Conservation (phyloP, 345 rosid species). For the Eucalyptus shirleyi region DNA sequence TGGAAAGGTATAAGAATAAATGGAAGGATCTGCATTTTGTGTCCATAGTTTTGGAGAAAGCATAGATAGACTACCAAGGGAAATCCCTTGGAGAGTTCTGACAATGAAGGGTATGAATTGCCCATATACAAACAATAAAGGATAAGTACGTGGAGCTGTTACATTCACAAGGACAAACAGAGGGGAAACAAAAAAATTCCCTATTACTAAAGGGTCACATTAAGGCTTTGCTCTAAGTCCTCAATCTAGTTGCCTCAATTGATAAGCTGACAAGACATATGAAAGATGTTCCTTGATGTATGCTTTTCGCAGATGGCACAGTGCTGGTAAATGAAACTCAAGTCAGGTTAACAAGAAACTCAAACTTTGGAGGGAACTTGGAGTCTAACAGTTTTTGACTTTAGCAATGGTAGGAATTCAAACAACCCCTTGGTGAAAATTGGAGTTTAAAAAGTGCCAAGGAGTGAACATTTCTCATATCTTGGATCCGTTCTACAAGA, state of each 20-base stretch:
- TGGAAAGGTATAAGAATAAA: background rate
- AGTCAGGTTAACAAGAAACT: background rate
- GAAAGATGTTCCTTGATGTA: background rate
- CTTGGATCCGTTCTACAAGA: background rate
- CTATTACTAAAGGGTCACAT: background rate
- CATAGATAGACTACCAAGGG: background rate
- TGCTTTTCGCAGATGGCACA: background rate
- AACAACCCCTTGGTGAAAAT: background rate
- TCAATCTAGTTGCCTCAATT: background rate
- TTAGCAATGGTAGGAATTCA: background rate
- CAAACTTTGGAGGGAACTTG: background rate
- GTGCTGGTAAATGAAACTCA: background rate
- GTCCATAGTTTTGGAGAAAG: background rate
- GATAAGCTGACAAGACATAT: background rate
- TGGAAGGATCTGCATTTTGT: background rate
- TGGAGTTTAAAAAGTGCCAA: background rate
- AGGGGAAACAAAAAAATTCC: background rate
- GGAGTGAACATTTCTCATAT: background rate
- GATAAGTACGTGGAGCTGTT: background rate
- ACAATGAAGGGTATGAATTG: background rate
- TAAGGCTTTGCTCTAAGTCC: background rate
- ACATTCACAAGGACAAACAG: background rate
- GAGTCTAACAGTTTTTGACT: background rate
- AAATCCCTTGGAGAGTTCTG: background rate
- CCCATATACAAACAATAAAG: background rate